Base-by-base conservation (phyloP, 495 filamentous ascomycete genomes). In the Xylaria sp. region DNA sequence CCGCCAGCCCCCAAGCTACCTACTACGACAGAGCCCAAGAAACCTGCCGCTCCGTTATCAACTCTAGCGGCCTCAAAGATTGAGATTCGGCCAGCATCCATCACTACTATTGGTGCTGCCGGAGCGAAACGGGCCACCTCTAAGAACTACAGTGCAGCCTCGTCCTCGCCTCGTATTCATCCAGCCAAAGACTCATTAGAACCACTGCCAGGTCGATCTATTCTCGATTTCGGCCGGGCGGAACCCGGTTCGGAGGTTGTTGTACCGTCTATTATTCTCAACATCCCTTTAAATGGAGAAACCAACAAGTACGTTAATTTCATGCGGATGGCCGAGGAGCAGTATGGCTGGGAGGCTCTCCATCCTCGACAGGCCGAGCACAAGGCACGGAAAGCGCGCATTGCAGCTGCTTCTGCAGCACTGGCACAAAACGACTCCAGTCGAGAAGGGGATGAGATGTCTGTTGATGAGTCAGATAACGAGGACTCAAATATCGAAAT, bases 281-380 rank as follows among this genome's bases (percentile, higher is more conserved):
- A 93, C 63, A 88, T 99, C 68, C 90, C 93, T 0, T 82, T 99
- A 48, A 86, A 91, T 44, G 92, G 93, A 35, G 90, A 92, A 72
- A 89, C 86, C 19, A 96, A 97, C 77, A 92, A 95, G 67, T 95
- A 95, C 71, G 88, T 99, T 79, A 98, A 98, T 79, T 98, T 98
- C 75, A 94, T 95, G 71, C 93, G 93, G 59, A 83, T 98, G 77
- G 95, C 96, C 26, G 93, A 97, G 78, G 94, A 97, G 64, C 90
- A 89, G 68, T 98, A 98, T 79, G 96, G 96, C 46, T 97, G 95
- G 86, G 93, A 95, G 58, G 96, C 95, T 1, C 83, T 98, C 55
- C 94, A 99, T 76, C 96, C 96, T 21, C 90, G 94, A 0, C 85
- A 95, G 31, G 96, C 97, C 0, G 95, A 94, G 21, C 93, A 93